Percentiles rank a stretch among this genome's conserved stretches.
Conservation (phyloP, 1,284 basidiomycete genomes). For the Pseudozyma flocculosa region DNA sequence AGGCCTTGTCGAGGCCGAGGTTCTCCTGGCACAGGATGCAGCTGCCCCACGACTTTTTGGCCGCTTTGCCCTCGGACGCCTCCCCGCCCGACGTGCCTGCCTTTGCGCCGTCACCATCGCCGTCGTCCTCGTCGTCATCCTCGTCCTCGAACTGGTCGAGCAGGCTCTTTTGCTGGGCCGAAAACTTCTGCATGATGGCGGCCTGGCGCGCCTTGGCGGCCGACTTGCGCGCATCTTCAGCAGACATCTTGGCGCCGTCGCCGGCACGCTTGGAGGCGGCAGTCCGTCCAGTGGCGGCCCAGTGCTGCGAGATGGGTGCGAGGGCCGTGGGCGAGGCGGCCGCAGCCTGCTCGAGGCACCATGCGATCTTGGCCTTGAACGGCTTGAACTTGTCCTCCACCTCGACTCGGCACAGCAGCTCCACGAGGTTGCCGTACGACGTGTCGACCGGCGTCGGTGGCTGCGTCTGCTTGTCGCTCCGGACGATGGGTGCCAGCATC, state of each 20-base stretch:
- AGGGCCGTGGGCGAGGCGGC: constrained; percentile 10
- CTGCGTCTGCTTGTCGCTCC: constrained; percentile 52
- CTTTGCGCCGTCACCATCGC: constrained; percentile 13
- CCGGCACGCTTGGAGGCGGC: constrained; percentile 7
- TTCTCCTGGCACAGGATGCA: constrained; percentile 99
- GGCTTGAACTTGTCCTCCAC: constrained; percentile 35
- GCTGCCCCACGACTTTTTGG: constrained; percentile 64
- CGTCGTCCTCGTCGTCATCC: constrained; percentile 42
- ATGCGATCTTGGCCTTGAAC: constrained; percentile 41
- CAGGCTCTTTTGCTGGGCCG: constrained; percentile 53
- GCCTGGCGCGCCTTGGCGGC: constrained; percentile 54
- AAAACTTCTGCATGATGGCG: constrained; percentile 56
- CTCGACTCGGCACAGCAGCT: constrained; percentile 37
- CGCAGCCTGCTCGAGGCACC: constrained; percentile 40
- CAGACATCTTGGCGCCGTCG: constrained; percentile 5
- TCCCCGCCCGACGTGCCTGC: constrained; percentile 10
- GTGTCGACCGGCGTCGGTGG: constrained; percentile 9
- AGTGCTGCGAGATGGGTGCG: constrained; percentile 10
- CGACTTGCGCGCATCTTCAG: constrained; percentile 41
- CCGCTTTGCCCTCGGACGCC: constrained; percentile 10
- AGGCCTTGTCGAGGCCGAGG: constrained; percentile 71
- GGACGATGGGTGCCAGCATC: constrained; percentile 5
- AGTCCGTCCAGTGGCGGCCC: constrained; percentile 18
- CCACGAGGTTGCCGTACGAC: constrained; percentile 17
- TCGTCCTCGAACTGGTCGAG: constrained; percentile 50